These are phyloP conservation scores for Fusarium sp. DNA, from an alignment of 2,329 filamentous ascomycete species.

Conservation along the genomic window DNA sequence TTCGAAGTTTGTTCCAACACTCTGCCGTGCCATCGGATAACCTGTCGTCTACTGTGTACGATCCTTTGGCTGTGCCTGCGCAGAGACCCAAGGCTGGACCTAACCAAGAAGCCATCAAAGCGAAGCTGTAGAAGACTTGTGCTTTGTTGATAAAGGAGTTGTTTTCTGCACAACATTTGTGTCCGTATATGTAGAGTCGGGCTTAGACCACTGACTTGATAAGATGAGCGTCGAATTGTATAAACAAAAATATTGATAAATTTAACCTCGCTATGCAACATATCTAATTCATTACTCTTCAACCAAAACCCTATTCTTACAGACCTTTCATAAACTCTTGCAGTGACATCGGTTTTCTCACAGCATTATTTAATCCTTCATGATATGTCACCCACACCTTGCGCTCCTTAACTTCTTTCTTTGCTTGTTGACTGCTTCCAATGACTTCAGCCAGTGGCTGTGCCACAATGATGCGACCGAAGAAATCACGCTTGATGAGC, in stretches of 20 bases:
- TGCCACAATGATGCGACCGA: slow-evolving; percentile 75
- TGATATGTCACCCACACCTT: slow-evolving; percentile 89
- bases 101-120: slow-evolving; percentile 24
- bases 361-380: slow-evolving; percentile 92
- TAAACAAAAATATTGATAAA: slow-evolving; percentile 9
- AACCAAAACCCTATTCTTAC: slow-evolving; percentile 47
- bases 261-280: slow-evolving; percentile 25
- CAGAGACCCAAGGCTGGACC: slow-evolving; percentile 58
- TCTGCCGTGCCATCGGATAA: slow-evolving; percentile 62
- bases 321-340: slow-evolving; percentile 79
- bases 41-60: slow-evolving; percentile 62
- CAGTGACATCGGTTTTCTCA: slow-evolving; percentile 86
- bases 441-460: slow-evolving; percentile 55
- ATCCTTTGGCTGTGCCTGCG: slow-evolving; percentile 62
- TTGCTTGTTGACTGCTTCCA: slow-evolving; percentile 51
- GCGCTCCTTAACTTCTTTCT: slow-evolving; percentile 57
- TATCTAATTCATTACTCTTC: not conserved
- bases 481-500: slow-evolving; percentile 81
- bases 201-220: slow-evolving; percentile 27
- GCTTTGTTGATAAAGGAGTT: not conserved
- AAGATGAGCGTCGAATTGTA: slow-evolving; percentile 16
- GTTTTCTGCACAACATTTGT: slow-evolving; percentile 4
- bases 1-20: slow-evolving; percentile 71
- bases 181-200: slow-evolving; percentile 32
- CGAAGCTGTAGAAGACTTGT: slow-evolving; percentile 59